Conservation (phyloP, 176 grass and related monocot genomes). For the Oryza meyeriana region DNA sequence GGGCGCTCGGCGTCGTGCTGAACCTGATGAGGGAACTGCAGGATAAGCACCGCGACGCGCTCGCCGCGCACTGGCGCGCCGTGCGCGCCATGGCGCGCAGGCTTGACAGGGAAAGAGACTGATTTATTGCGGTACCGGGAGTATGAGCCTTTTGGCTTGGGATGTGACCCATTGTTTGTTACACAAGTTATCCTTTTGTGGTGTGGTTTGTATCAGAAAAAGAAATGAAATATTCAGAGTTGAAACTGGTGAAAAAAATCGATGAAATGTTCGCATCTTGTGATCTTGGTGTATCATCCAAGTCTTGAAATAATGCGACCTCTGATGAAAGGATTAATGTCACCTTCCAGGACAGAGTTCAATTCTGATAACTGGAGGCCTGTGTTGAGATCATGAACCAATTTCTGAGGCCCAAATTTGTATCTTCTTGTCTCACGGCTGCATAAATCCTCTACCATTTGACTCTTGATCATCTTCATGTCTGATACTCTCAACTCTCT, state of each 20-base stretch:
- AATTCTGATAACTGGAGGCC: conserved; percentile 67
- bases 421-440: conserved; percentile 63
- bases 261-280: background rate
- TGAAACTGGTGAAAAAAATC: background rate
- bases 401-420: conserved; percentile 58
- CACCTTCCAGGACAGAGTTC: conserved; percentile 68
- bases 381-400: conserved; percentile 71
- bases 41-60: background rate
- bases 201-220: conserved; percentile 21
- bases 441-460: conserved; percentile 27
- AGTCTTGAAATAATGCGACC: conserved; percentile 56
- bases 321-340: conserved; percentile 71
- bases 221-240: conserved; percentile 16
- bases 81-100: background rate
- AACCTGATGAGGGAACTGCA: conserved; percentile 2
- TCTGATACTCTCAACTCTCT: conserved; percentile 40
- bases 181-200: conserved; percentile 17
- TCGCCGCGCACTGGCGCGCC: conserved; percentile 18
- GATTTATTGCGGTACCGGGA: background rate
- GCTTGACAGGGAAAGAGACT: conserved; percentile 31
- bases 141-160: conserved; percentile 14
- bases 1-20: conserved; percentile 5
- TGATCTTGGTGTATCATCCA: conserved; percentile 8
- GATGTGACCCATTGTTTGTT: conserved; percentile 28
- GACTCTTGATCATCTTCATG: conserved; percentile 41